Percentiles rank a stretch among this genome's conserved stretches.
Conservation (phyloP, 1,284 basidiomycete genomes). For the Cystobasidium sp. region DNA sequence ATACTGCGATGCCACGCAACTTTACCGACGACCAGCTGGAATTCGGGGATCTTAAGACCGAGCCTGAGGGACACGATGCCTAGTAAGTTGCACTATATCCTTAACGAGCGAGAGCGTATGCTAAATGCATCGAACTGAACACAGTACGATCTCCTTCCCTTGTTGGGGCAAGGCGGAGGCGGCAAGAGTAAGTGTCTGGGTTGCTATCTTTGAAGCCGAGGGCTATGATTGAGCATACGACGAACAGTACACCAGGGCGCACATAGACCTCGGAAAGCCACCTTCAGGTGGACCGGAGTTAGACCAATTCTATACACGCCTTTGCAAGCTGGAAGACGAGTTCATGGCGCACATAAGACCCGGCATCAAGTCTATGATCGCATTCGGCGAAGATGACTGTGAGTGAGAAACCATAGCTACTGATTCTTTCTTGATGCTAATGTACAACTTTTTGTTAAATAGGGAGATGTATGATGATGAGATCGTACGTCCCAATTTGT, state of each 20-base stretch:
- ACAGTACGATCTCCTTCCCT: conserved; percentile 8
- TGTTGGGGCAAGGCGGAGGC: conserved; percentile 25
- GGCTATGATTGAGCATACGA: background rate
- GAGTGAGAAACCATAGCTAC: background rate
- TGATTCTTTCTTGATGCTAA: no score
- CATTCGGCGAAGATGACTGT: conserved; percentile 10
- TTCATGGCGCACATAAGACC: conserved; percentile 18
- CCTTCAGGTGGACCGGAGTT: conserved; percentile 21
- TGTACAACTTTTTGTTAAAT: no score
- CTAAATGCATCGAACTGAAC: background rate
- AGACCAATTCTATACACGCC: conserved; percentile 18
- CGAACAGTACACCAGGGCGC: conserved; percentile 14
- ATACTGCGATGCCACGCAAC: conserved; percentile 25
- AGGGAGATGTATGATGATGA: conserved; percentile 18
- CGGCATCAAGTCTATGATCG: conserved; percentile 17
- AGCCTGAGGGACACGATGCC: conserved; percentile 6
- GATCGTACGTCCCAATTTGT: background rate
- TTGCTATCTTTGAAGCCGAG: background rate
- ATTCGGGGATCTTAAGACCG: conserved; percentile 1
- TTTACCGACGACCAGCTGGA: conserved; percentile 36
- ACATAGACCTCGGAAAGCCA: conserved; percentile 26
- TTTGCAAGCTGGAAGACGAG: conserved; percentile 24
- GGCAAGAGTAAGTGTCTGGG: conserved; percentile 3
- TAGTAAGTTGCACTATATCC: background rate
- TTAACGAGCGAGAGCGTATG: no score